Percentiles rank a stretch among this genome's conserved stretches.
Evolutionary conservation across 305 asterid species (phyloP).

Genomic region (Coffea humblotiana): DNA sequence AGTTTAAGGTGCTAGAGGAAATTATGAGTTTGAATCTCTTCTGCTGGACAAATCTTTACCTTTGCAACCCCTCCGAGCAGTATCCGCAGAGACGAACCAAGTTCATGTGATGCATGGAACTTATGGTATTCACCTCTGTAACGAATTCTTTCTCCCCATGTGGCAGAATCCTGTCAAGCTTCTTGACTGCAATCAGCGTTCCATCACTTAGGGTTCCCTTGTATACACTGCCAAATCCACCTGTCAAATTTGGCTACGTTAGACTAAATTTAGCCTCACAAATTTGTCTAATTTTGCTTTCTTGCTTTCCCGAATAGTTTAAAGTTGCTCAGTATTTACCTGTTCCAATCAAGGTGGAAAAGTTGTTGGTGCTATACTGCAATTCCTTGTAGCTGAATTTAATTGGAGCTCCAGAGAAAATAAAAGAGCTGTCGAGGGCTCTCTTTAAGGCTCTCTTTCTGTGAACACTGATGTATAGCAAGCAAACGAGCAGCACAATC

Average conservation of each 20-base stretch:
- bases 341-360: conserved; percentile 67
- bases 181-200: conserved; percentile 74
- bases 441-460: conserved; percentile 50
- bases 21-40: background rate
- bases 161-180: conserved; percentile 75
- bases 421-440: conserved; percentile 61
- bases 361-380: conserved; percentile 56
- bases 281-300: background rate
- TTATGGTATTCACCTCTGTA: conserved; percentile 80
- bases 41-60: conserved; percentile 35
- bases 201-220: conserved; percentile 75
- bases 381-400: conserved; percentile 69
- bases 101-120: conserved; percentile 94
- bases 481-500: conserved; percentile 56
- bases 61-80: conserved; percentile 66
- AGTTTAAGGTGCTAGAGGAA: background rate
- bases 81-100: conserved; percentile 79
- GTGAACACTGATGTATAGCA: conserved; percentile 49
- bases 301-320: background rate
- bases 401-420: conserved; percentile 67
- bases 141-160: conserved; percentile 83
- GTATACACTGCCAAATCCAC: conserved; percentile 87
- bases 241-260: conserved; percentile 33
- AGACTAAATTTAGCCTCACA: background rate
- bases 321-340: conserved; percentile 36